Evolutionary conservation across 2,329 filamentous ascomycete genomes (phyloP).

Genomic region (Rutstroemia sp.): DNA sequence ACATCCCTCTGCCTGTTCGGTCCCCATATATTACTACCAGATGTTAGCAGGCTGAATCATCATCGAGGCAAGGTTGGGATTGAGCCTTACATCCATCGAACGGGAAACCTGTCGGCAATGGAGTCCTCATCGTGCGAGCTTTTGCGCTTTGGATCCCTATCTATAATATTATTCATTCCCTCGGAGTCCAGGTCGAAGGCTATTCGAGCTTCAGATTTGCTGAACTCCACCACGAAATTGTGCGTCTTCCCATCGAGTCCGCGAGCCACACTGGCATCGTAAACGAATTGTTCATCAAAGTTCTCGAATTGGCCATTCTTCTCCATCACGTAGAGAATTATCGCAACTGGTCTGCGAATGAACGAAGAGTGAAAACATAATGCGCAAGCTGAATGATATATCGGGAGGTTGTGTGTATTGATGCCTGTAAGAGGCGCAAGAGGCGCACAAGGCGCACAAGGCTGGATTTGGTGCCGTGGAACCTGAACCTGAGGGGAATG

Average conservation of each 20-base stretch:
- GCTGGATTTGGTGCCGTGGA: conserved; percentile 5
- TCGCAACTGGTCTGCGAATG: neutral
- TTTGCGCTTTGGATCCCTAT: conserved; percentile 29
- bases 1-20: conserved; percentile 51
- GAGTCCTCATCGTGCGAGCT: too few relatives aligned
- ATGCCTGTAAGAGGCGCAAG: neutral
- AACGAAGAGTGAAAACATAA: neutral
- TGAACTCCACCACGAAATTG: conserved; percentile 63
- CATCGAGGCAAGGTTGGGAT: neutral
- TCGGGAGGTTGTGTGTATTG: neutral
- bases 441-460: too few relatives aligned
- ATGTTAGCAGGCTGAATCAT: conserved; percentile 8
- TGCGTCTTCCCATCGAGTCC: conserved; percentile 35
- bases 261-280: conserved; percentile 36
- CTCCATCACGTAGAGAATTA: conserved; percentile 12
- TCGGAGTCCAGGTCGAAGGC: conserved; percentile 44
- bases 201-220: conserved; percentile 45
- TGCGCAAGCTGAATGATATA: neutral
- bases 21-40: conserved; percentile 58
- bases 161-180: conserved; percentile 36
- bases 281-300: conserved; percentile 45
- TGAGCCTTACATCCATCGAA: conserved; percentile 61
- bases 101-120: conserved; percentile 29
- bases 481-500: conserved; percentile 1
- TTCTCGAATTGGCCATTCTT: conserved; percentile 27